These are phyloP conservation scores for Pythium coloratum DNA, from an alignment of 352 stramenopile species.

Conservation along the genomic window DNA sequence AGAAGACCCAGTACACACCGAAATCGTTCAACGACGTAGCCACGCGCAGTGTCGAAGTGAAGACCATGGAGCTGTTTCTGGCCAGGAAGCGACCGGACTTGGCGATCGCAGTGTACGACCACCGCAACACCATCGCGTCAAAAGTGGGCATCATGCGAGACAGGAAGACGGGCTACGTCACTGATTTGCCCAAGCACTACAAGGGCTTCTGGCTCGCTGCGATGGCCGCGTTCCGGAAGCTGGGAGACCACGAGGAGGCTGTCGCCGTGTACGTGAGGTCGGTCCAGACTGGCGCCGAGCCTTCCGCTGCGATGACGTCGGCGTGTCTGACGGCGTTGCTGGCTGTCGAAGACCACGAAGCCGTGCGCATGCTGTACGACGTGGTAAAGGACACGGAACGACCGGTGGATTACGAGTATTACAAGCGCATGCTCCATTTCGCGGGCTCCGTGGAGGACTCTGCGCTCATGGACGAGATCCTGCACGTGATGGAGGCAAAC, in stretches of 20 bases:
- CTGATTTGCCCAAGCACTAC: not conserved
- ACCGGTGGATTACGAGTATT: not conserved
- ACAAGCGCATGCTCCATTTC: not conserved
- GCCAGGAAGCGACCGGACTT: not conserved
- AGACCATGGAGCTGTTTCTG: not conserved
- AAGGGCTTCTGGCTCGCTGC: not conserved
- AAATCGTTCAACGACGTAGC: not conserved
- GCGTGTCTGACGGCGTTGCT: not conserved
- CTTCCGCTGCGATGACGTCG: not conserved
- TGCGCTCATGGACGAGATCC: not conserved
- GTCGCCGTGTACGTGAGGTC: not conserved
- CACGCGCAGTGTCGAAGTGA: not conserved
- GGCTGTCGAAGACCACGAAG: not conserved
- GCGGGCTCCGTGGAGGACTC: not conserved
- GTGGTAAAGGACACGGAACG: not conserved
- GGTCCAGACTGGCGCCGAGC: not conserved
- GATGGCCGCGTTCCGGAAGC: not conserved
- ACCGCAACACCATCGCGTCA: not conserved
- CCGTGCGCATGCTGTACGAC: not conserved
- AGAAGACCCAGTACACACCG: not conserved
- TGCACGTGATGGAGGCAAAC: not conserved
- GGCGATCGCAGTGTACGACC: not conserved
- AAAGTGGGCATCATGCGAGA: not conserved
- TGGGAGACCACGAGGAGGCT: not conserved
- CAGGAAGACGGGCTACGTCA: slow-evolving; percentile 7